Conservation (phyloP, 371 early-diverging fungal species). For the Coemansia sp. region DNA sequence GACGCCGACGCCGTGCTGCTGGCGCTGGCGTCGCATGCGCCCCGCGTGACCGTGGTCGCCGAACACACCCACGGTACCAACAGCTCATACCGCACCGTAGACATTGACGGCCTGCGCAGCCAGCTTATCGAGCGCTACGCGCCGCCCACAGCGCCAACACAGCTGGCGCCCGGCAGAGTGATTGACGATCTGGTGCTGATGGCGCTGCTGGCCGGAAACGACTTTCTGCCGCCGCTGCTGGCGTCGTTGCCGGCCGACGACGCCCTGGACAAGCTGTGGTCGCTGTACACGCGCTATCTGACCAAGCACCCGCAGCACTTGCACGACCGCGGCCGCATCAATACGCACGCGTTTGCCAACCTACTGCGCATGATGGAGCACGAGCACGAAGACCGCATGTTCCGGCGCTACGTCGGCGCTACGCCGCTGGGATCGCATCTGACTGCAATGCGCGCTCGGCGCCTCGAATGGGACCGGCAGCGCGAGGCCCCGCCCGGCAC, state of each 20-base stretch:
- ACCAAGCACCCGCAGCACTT: not conserved
- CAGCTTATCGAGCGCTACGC: constrained; percentile 12
- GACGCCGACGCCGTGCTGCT: constrained; percentile 38
- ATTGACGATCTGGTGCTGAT: constrained; percentile 42
- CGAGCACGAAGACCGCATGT: constrained; percentile 19
- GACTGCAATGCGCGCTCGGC: constrained; percentile 22
- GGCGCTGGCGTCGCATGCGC: constrained; percentile 26
- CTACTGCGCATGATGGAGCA: constrained; percentile 11
- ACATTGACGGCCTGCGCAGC: constrained; percentile 22
- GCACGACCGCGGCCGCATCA: constrained; percentile 22
- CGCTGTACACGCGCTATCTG: constrained; percentile 4
- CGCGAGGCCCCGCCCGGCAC: not conserved
- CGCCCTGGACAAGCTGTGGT: constrained; percentile 22
- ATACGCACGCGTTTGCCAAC: constrained; percentile 2
- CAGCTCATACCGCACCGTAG: constrained; percentile 2
- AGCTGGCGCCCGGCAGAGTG: not conserved
- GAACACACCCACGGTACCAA: not conserved
- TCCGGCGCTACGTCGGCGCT: constrained; percentile 30
- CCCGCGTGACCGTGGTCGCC: constrained; percentile 18
- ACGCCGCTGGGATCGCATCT: constrained; percentile 31
- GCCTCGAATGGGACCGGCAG: constrained; percentile 26
- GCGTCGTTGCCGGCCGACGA: constrained; percentile 1
- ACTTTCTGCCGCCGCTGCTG: constrained; percentile 32
- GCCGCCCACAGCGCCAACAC: not conserved
- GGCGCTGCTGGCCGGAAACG: constrained; percentile 38